These are phyloP conservation scores for Colletotrichum sidae DNA, from an alignment of 2,329 filamentous ascomycete species.

Conservation along the genomic window DNA sequence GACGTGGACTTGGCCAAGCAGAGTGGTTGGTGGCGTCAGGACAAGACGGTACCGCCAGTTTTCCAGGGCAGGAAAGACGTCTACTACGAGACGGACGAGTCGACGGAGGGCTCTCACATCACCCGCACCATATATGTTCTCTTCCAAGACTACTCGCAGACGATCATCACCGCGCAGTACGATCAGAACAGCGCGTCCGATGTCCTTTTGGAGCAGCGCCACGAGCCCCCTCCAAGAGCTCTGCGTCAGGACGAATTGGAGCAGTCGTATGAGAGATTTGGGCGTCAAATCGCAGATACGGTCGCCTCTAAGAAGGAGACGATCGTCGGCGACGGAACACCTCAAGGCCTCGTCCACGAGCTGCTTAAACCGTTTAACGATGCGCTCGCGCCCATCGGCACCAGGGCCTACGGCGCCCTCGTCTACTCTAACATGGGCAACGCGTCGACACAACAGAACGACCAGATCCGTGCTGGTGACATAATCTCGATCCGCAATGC, in stretches of 20 bases:
- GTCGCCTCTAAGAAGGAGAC: conserved; percentile 80
- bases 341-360: conserved; percentile 81
- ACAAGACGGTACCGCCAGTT: conserved; percentile 81
- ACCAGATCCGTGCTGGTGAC: conserved; percentile 93
- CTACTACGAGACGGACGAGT: conserved; percentile 84
- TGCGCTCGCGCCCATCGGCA: conserved; percentile 86
- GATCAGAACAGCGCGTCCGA: conserved; percentile 80
- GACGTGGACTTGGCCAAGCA: conserved; percentile 83
- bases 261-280: conserved; percentile 83
- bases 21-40: conserved; percentile 89
- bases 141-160: conserved; percentile 97
- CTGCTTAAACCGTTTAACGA: conserved; percentile 79
- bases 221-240: conserved; percentile 83
- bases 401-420: conserved; percentile 87
- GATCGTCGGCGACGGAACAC: conserved; percentile 85
- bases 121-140: conserved; percentile 88
- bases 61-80: conserved; percentile 88
- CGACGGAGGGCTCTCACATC: conserved; percentile 75
- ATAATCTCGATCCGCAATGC: conserved; percentile 94
- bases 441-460: conserved; percentile 87
- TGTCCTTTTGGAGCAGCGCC: conserved; percentile 83
- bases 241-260: conserved; percentile 95
- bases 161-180: conserved; percentile 83
- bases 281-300: conserved; percentile 79
- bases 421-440: conserved; percentile 97